Evolutionary conservation across 2,329 filamentous ascomycete species (phyloP), one percentile per base, ranked within the genome.

Genomic region (Curvularia spicifera): DNA sequence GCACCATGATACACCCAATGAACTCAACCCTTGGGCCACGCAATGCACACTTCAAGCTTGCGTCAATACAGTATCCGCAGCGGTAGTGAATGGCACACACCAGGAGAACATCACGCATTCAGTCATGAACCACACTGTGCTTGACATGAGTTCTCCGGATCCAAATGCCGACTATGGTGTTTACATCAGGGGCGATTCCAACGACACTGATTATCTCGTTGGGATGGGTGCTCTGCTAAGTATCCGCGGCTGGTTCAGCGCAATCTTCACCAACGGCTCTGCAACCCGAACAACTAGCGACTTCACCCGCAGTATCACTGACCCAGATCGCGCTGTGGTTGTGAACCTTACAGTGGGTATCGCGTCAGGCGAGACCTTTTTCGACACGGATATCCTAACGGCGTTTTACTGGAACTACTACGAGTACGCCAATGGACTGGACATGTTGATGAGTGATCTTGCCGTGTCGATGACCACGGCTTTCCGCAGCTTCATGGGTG

Each of bases 321-420:
- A 65, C 15, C 47, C 57, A 20, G 60, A 63, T 40, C 60, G 60
- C 1, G 60, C 62, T 9, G 57, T 58, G 10, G 57, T 65, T 13
- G 60, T 65, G 7, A 63, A 60, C 26, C 62, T 65, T 22, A 65
- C 62, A 28, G 62, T 63, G 22, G 57, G 62, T 7, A 60, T 63
- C 26, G 60, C 61, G 5, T 61, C 61, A 15, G 61, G 61, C 18
- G 61, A 61, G 51, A 63, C 61, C 3, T 61, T 63, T 31, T 63
- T 63, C 42, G 61, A 61, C 35, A 61, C 52, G 4, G 61, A 63
- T 26, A 59, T 63, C 18, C 40, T 61, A n/a, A 63, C 58, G 0
- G 61, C 61, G 9, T 63, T 63, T 39, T 63, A 63, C 52, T 63
- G 58, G 61, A 61, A 63, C 35, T 61, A 61, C 40, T 63, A 61